Evolutionary conservation across 23 red algal genomes (phyloP).

Genomic region (Pyropia yezoensis): DNA sequence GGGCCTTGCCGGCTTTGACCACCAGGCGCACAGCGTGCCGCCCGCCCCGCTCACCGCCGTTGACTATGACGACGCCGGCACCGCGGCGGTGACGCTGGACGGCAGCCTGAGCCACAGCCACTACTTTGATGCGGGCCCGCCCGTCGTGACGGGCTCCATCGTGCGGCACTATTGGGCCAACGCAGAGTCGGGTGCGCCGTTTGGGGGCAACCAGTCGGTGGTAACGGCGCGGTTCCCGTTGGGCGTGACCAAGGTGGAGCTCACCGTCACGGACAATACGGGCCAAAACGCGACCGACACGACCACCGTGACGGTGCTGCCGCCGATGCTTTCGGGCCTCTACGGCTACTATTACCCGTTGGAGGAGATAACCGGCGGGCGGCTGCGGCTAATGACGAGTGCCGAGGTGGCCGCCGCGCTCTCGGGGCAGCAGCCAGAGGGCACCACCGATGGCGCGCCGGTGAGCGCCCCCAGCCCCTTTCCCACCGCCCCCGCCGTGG

Average conservation of each 20-base stretch:
- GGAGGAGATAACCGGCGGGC: too few relatives aligned
- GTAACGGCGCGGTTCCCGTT: conserved; percentile 36
- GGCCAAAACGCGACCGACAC: conserved; percentile 31
- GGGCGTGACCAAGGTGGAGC: conserved; percentile 29
- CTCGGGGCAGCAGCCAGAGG: too few relatives aligned
- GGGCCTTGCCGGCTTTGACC: conserved; percentile 17
- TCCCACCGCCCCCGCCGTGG: too few relatives aligned
- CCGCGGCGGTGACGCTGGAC: conserved; percentile 26
- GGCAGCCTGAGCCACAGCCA: conserved; percentile 46
- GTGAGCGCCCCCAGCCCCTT: too few relatives aligned
- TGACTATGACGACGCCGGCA: conserved; percentile 54
- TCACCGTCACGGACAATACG: conserved; percentile 39
- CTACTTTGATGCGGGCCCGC: conserved; percentile 30
- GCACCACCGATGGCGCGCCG: too few relatives aligned
- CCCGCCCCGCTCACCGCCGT: conserved; percentile 28
- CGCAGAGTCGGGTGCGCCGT: neutral
- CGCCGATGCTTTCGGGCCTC: conserved; percentile 22
- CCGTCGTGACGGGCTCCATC: conserved; percentile 17
- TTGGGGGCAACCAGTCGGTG: conserved; percentile 8
- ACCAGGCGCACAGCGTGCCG: conserved; percentile 45
- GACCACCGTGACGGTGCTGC: conserved; percentile 27
- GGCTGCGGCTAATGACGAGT: too few relatives aligned
- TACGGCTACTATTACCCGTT: conserved; percentile 49
- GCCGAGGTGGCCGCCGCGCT: too few relatives aligned
- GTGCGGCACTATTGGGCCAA: conserved; percentile 39